Percentiles rank a stretch among this genome's conserved stretches.
Conservation (phyloP, 768 basidiomycete genomes). For the Tremella mesenterica region DNA sequence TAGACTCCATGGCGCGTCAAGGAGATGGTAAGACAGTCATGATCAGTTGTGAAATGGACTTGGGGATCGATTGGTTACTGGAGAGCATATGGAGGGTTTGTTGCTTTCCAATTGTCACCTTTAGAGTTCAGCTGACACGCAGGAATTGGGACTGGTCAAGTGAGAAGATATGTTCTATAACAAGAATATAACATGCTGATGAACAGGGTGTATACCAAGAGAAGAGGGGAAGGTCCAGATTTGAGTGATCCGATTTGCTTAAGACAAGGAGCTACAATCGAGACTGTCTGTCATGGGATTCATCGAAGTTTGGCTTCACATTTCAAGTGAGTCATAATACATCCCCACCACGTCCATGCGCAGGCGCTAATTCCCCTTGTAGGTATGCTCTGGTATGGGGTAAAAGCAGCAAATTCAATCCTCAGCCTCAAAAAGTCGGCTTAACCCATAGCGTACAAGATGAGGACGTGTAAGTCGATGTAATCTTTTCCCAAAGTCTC, state of each 20-base stretch:
- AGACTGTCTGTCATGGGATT: conserved; percentile 88
- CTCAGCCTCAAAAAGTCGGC: conserved; percentile 87
- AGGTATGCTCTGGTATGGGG: conserved; percentile 90
- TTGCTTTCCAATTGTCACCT: not conserved
- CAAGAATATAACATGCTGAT: not conserved
- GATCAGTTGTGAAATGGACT: conserved; percentile 88
- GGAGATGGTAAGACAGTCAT: conserved; percentile 75
- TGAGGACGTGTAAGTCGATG: conserved; percentile 44
- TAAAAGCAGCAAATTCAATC: conserved; percentile 85
- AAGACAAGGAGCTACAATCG: conserved; percentile 83
- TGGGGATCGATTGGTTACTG: conserved; percentile 56
- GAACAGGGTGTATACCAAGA: conserved; percentile 90
- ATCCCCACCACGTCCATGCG: not conserved
- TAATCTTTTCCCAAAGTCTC: not conserved
- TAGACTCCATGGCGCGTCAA: conserved; percentile 34
- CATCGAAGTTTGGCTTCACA: conserved; percentile 81
- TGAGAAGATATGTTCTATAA: conserved; percentile 9
- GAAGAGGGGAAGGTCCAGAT: conserved; percentile 89
- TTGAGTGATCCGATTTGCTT: conserved; percentile 74
- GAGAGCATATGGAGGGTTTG: conserved; percentile 48
- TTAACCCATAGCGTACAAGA: conserved; percentile 63
- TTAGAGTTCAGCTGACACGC: not conserved
- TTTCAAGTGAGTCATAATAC: conserved; percentile 53
- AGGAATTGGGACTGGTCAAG: conserved; percentile 41
- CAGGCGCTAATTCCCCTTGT: not conserved